Evolutionary conservation across 2,329 filamentous ascomycete species (phyloP), one percentile per base, ranked within the genome.

Genomic region (Coleophoma crateriformis): DNA sequence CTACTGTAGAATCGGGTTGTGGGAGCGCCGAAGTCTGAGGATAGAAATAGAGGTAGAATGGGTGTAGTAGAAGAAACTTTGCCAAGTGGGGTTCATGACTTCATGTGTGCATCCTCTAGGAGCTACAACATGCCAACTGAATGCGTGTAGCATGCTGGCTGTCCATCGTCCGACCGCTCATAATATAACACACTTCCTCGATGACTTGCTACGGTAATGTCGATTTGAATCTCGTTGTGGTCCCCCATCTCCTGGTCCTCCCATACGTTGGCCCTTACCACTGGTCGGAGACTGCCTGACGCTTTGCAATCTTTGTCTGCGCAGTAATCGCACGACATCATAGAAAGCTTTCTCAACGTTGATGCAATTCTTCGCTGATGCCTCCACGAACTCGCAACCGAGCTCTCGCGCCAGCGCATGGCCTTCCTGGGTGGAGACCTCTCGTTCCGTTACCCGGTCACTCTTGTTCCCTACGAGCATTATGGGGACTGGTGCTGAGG

Each of bases 401-500:
- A 99, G 76, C 63, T 96, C 90, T 62, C 91, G 87, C 49, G 94
- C 92, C 37, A 97, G 74, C 47, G 91, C 90, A 58, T 90, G 88
- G 14, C 94, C 94, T 72, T 99, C 94, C 69, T 97, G 94, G 46
- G 91, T 95, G 2, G 91, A 96, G 3, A 97, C 94, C 65, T 96
- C 92, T 58, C 94, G 84, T 72, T 97, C 94, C 27, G 92, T 95
- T 43, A 95, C 90, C 62, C 94, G 82, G 71, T 99, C 94, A 72
- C 90, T 95, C 75, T 99, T 99, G 77, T 99, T 97, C 58, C 94
- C 94, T 34, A 99, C 94, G 32, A 99, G 79, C 94, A 99, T 97
- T 63, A 99, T 89, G 43, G 94, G 94, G 14, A 94, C 90, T 55
- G 81, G 81, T 22, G 80, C 72, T 7, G 67, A 69, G 70, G 64